Evolutionary conservation across 2,329 filamentous ascomycete species (phyloP), one percentile per base, ranked within the genome.

Genomic region (Podosphaera xanthii): DNA sequence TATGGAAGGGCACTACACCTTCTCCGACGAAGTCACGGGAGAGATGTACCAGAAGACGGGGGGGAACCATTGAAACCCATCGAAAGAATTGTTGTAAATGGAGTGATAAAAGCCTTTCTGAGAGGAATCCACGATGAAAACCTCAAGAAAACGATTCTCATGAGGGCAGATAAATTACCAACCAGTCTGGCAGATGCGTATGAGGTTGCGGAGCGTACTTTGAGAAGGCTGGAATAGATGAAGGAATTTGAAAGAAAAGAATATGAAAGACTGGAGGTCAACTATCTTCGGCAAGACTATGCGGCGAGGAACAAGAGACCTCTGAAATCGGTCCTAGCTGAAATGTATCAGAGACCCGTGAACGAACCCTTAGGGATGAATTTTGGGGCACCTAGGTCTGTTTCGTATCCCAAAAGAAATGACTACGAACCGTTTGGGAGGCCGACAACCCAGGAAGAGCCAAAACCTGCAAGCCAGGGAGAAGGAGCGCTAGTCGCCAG

Each of bases 261-360:
- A 54, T 35, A 66, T 57, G 36, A 40, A 40, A 40, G 36, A 40
- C 36, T 40, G 36, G 36, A 40, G 1, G 36, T 40, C 36, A 40
- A 40, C 36, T 40, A 40, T 40, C 36, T 40, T 40, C 36, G 36
- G 36, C 36, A 40, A 40, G 36, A 40, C 36, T 40, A 40, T 40
- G 36, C 36, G 36, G 36, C 36, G 36, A 40, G 36, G 36, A 40
- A 40, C 36, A 40, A 40, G 36, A 40, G 36, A 40, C 36, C 36
- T 40, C 36, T 40, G 10, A 40, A 10, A 40, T 40, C 36, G 36
- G 36, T 40, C 36, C 36, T 40, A 40, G 36, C 36, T 1, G 36
- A 40, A 40, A 40, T 40, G 36, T 40, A 40, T 40, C 36, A 40
- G 36, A 40, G 36, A 40, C 36, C 36, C 5, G 10, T 40, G 36